phyloP scores from a whole-genome alignment of 2,329 filamentous ascomycete species.

The Colletotrichum incanum region DNA sequence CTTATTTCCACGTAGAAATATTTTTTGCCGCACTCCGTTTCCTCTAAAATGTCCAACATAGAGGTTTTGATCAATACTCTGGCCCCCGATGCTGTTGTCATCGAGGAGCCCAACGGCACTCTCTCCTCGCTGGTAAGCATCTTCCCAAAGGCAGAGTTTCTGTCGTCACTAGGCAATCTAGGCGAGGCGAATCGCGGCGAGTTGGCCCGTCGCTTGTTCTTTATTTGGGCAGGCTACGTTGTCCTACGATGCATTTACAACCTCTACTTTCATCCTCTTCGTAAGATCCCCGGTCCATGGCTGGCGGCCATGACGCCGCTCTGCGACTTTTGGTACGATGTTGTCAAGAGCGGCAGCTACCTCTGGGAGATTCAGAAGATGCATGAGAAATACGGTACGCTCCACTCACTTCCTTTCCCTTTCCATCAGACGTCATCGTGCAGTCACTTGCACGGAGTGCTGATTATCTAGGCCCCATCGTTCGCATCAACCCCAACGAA shows the following conservation, averaged over 20 bases:
- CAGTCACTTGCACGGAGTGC: slow-evolving; percentile 46
- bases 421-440: not conserved
- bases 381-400: slow-evolving; percentile 50
- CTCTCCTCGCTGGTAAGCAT: not conserved
- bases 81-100: not conserved
- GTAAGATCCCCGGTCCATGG: slow-evolving; percentile 49
- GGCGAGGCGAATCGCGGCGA: not conserved
- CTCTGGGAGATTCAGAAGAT: slow-evolving; percentile 48
- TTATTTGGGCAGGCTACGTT: slow-evolving; percentile 6
- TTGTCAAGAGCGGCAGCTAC: slow-evolving; percentile 47
- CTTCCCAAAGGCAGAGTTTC: slow-evolving; percentile 5
- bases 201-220: not conserved
- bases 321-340: slow-evolving; percentile 50
- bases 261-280: slow-evolving; percentile 50
- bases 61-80: slow-evolving; percentile 4
- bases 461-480: slow-evolving; percentile 52
- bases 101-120: not conserved
- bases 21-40: not conserved
- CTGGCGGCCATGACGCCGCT: slow-evolving; percentile 47
- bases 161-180: not conserved
- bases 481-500: slow-evolving; percentile 45
- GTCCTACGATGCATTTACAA: slow-evolving; percentile 44
- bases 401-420: not conserved
- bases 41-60: slow-evolving; percentile 1
- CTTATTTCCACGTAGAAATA: not conserved